Conservation (phyloP, 116 monocot species). For the Zostera marina region DNA sequence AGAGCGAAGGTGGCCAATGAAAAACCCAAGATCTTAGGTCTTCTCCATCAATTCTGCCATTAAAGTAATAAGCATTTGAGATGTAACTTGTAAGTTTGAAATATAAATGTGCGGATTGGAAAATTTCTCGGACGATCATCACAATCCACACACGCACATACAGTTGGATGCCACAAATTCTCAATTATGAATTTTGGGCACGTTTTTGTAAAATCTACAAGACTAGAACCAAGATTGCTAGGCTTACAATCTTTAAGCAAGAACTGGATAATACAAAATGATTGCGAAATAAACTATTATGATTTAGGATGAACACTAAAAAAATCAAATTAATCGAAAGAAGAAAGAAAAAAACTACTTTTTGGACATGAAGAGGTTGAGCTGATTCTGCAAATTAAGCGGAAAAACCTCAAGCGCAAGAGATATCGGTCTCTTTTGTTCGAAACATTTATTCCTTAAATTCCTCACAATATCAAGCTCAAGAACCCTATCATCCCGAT, state of each 20-base stretch:
- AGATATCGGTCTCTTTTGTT: conserved; percentile 48
- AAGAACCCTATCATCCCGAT: conserved; percentile 65
- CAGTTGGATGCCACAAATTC: no score
- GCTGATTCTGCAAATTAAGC: conserved; percentile 46
- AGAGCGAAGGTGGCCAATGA: conserved; percentile 70
- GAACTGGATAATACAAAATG: no score
- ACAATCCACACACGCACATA: no score
- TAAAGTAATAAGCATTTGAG: conserved; percentile 1
- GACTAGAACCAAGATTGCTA: no score
- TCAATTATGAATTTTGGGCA: no score
- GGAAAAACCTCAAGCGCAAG: conserved; percentile 83
- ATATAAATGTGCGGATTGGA: no score
- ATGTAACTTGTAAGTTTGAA: no score
- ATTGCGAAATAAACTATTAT: no score
- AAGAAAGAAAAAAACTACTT: conserved; percentile 23
- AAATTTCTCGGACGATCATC: no score
- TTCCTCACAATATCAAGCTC: conserved; percentile 74
- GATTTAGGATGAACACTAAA: no score
- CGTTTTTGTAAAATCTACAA: no score
- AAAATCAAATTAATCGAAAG: neutral
- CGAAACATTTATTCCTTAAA: conserved; percentile 39
- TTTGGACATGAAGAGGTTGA: conserved; percentile 72
- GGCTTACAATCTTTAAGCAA: no score
- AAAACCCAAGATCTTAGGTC: conserved; percentile 35
- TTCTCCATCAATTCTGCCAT: conserved; percentile 66